phyloP scores from a whole-genome alignment of 2,329 filamentous ascomycete genomes.

The Amylocarpus encephaloides region DNA sequence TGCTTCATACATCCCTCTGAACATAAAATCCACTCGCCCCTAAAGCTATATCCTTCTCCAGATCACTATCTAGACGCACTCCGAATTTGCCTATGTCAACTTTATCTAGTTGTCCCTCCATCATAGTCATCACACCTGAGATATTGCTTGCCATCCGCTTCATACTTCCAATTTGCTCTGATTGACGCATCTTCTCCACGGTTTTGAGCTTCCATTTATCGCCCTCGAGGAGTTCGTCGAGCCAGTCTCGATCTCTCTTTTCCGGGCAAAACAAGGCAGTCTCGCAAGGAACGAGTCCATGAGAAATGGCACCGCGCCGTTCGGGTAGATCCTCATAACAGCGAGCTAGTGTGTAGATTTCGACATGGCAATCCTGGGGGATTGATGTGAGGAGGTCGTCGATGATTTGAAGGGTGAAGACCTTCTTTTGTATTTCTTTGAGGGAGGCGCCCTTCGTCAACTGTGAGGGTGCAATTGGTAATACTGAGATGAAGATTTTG shows the following conservation, averaged over 20 bases:
- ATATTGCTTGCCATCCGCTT: not conserved
- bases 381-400: slow-evolving; percentile 40
- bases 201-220: slow-evolving; percentile 35
- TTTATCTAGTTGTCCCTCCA: not conserved
- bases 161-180: not conserved
- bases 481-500: slow-evolving; percentile 51
- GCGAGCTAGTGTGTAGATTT: slow-evolving; percentile 55
- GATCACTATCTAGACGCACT: not conserved
- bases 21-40: slow-evolving; percentile 1
- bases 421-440: slow-evolving; percentile 42
- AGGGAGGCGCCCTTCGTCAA: slow-evolving; percentile 13
- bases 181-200: not conserved
- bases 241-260: slow-evolving; percentile 34
- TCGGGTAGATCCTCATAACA: slow-evolving; percentile 38
- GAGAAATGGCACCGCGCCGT: slow-evolving; percentile 39
- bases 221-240: slow-evolving; percentile 34
- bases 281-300: slow-evolving; percentile 38
- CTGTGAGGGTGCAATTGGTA: slow-evolving; percentile 39
- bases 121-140: not conserved
- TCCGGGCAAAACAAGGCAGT: slow-evolving; percentile 35
- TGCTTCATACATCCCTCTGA: not conserved
- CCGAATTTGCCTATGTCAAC: not conserved
- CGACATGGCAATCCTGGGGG: slow-evolving; percentile 41
- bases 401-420: slow-evolving; percentile 48
- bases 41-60: not conserved